Conservation (phyloP, 2,329 filamentous ascomycete genomes). For the Aspergillus ochraceus region DNA sequence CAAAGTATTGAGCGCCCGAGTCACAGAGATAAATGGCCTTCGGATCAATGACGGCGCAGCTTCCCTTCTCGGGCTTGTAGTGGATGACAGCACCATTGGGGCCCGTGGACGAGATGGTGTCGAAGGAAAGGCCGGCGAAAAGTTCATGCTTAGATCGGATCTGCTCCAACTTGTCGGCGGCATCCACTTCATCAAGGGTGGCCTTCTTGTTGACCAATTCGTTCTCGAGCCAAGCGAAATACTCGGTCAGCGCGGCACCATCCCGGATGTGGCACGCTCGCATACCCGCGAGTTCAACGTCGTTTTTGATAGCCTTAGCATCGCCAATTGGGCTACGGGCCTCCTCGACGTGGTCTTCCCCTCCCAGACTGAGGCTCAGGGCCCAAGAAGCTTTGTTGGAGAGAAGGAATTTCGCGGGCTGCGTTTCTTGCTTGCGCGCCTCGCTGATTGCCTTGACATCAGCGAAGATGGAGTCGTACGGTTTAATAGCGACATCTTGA, state of each 20-base stretch:
- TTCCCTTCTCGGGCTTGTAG: constrained; percentile 83
- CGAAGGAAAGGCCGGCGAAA: constrained; percentile 89
- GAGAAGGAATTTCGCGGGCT: constrained; percentile 69
- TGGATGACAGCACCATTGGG: constrained; percentile 93
- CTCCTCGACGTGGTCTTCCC: constrained; percentile 82
- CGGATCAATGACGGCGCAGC: constrained; percentile 80
- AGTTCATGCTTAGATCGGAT: constrained; percentile 61
- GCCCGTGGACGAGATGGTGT: constrained; percentile 93
- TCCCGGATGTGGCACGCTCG: constrained; percentile 89
- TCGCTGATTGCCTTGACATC: constrained; percentile 69
- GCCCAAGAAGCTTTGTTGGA: constrained; percentile 94
- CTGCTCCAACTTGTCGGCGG: constrained; percentile 83
- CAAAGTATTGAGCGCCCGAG: constrained; percentile 92
- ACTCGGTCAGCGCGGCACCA: constrained; percentile 84
- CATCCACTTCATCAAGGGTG: constrained; percentile 81
- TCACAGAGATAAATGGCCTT: constrained; percentile 90
- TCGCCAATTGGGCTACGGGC: constrained; percentile 83
- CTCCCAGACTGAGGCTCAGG: constrained; percentile 79
- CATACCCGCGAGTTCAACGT: constrained; percentile 88
- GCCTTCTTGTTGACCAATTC: constrained; percentile 73
- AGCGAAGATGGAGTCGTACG: constrained; percentile 78
- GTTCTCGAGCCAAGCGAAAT: constrained; percentile 95
- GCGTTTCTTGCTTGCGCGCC: constrained; percentile 41
- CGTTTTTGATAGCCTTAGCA: constrained; percentile 92
- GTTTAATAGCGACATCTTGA: constrained; percentile 70